These are phyloP conservation scores for Peterozyma xylosa DNA, from an alignment of 805 yeast species.

Conservation along the genomic window DNA sequence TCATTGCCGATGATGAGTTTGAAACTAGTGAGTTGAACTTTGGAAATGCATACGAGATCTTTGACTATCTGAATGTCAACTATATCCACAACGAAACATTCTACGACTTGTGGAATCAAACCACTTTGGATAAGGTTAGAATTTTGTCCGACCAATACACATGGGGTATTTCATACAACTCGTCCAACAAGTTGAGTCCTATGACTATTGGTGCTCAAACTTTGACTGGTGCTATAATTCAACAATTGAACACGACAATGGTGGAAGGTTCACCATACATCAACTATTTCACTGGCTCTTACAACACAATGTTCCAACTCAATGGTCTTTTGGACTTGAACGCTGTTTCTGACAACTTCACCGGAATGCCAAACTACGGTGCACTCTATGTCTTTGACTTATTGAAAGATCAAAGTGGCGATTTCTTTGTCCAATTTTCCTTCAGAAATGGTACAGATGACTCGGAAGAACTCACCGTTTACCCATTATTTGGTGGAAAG, in stretches of 20 bases:
- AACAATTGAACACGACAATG: slow-evolving; percentile 28
- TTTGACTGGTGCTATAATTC: slow-evolving; percentile 25
- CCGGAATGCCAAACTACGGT: slow-evolving; percentile 41
- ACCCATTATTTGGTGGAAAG: slow-evolving; percentile 29
- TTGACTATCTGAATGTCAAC: slow-evolving; percentile 32
- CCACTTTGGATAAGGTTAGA: slow-evolving; percentile 22
- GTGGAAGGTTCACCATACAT: slow-evolving; percentile 27
- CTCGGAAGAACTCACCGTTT: slow-evolving; percentile 22
- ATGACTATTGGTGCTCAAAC: slow-evolving; percentile 35
- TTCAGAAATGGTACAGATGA: slow-evolving; percentile 38
- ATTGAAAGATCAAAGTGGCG: slow-evolving; percentile 18
- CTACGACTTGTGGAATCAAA: slow-evolving; percentile 22
- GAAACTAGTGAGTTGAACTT: slow-evolving; percentile 25
- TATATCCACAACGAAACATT: slow-evolving; percentile 33
- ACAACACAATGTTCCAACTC: slow-evolving; percentile 33
- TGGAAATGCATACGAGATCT: slow-evolving; percentile 30
- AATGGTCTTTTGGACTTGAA: slow-evolving; percentile 27
- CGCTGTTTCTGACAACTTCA: slow-evolving; percentile 27
- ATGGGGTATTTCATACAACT: slow-evolving; percentile 26
- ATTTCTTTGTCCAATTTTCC: slow-evolving; percentile 33
- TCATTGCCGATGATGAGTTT: slow-evolving; percentile 19
- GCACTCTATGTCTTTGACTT: slow-evolving; percentile 38
- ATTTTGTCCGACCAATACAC: slow-evolving; percentile 31
- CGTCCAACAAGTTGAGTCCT: slow-evolving; percentile 18
- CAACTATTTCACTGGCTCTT: slow-evolving; percentile 37